Evolutionary conservation across 1,139 yeast genomes (phyloP).

Genomic region (Candida neerlandica): DNA sequence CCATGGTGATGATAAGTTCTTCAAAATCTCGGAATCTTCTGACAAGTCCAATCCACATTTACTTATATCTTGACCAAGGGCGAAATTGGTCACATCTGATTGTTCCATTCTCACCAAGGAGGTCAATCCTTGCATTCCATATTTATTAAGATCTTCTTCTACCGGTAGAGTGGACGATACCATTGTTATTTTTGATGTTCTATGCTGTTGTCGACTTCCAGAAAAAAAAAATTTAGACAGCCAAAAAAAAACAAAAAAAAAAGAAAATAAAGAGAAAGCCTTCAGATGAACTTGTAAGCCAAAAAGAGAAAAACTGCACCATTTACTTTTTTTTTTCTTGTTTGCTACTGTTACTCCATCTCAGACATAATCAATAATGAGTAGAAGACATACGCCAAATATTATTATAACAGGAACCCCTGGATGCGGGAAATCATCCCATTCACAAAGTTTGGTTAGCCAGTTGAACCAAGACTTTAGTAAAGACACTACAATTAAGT

Average conservation of each 20-base stretch:
- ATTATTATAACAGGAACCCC: constrained; percentile 95
- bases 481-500: constrained; percentile 17
- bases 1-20: constrained; percentile 92
- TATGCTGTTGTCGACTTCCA: background rate
- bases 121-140: constrained; percentile 74
- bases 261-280: background rate
- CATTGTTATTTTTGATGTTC: constrained; percentile 4
- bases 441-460: constrained; percentile 63
- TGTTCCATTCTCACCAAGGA: constrained; percentile 71
- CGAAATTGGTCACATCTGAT: constrained; percentile 66
- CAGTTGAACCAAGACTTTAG: constrained; percentile 38
- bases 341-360: background rate
- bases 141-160: constrained; percentile 48
- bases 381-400: constrained; percentile 63
- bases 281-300: too few relatives aligned
- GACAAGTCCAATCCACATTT: constrained; percentile 71
- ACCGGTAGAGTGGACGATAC: constrained; percentile 12
- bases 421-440: constrained; percentile 95
- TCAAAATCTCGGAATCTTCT: constrained; percentile 53
- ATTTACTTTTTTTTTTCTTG: background rate
- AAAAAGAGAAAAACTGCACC: background rate
- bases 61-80: constrained; percentile 82
- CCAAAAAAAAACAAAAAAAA: background rate
- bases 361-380: constrained; percentile 20
- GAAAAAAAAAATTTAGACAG: background rate